Percentiles rank a stretch among this genome's conserved stretches.
Evolutionary conservation across 2,329 filamentous ascomycete species (phyloP).

Genomic region (Coniella vitis): DNA sequence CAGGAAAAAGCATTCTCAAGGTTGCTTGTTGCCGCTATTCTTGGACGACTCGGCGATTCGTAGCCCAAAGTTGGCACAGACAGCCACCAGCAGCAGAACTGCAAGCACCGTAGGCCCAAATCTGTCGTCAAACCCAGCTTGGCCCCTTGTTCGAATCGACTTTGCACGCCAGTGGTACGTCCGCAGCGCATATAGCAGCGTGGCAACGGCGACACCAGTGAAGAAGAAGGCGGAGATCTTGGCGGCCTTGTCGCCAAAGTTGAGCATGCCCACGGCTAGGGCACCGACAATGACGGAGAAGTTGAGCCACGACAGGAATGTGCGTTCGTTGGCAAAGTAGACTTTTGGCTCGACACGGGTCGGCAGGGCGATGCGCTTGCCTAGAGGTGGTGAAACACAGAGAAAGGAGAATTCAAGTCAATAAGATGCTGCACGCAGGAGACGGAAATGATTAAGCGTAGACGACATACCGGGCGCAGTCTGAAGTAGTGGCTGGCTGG

Average conservation of each 20-base stretch:
- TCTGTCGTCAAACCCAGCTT: constrained; percentile 93
- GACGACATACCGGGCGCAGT: constrained; percentile 69
- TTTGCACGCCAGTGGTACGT: constrained; percentile 97
- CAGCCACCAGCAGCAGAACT: constrained; percentile 75
- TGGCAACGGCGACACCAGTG: constrained; percentile 86
- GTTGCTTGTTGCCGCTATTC: constrained; percentile 16
- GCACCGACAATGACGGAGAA: constrained; percentile 98
- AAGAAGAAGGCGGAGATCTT: constrained; percentile 93
- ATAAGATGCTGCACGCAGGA: not conserved
- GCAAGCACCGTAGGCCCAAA: constrained; percentile 90
- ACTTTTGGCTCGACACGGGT: constrained; percentile 98
- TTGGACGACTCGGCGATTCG: constrained; percentile 50
- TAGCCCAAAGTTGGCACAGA: constrained; percentile 94
- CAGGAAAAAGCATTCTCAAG: not conserved
- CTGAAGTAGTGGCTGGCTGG: constrained; percentile 91
- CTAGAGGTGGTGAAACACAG: constrained; percentile 49
- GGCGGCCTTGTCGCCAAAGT: constrained; percentile 91
- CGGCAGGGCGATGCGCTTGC: constrained; percentile 96
- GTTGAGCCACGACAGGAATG: constrained; percentile 99
- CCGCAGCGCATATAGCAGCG: constrained; percentile 89
- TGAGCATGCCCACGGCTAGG: constrained; percentile 91
- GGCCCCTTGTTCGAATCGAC: constrained; percentile 82
- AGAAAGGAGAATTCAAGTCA: constrained; percentile 10
- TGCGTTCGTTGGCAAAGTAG: constrained; percentile 99
- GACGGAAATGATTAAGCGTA: not conserved